Base-by-base conservation (phyloP, 768 basidiomycete species). In the Lentinula sp. region DNA sequence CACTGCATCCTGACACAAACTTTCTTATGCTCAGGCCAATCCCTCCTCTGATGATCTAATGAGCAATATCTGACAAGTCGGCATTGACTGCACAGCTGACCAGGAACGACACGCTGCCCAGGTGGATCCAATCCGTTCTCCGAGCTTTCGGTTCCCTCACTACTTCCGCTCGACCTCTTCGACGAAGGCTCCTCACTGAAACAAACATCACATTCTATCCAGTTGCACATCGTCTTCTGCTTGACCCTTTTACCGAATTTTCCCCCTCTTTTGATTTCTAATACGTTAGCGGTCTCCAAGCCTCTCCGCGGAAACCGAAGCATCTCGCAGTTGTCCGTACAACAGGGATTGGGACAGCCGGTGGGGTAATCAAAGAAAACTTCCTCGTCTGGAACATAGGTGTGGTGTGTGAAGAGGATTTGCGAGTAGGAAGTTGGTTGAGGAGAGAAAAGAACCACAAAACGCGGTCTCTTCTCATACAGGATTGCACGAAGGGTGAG, bases 261-360 rank as follows among this genome's bases (percentile, higher is more conserved):
- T 58, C 78, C 77, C 53, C 83, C 82, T n/a, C 81, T 78, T 65
- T 82, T 84, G 67, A 88, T 78, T 45, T 85, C 78, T 39, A 91
- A 77, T 45, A 90, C 76, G 3, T 80, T 80, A 5, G 89, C 88
- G 2, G 75, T 77, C 60, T 85, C 84, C 20, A 81, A 66, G 2
- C 89, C 88, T 60, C 79, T 76, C 60, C 88, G 76, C 2, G 89
- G 89, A 64, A 91, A 91, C 54, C 88, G 85, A 66, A 91, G 86
- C 82, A 90, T 88, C 72, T 91, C 88, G 69, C 88, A 91, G 69
- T 91, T 88, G 63, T 91, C 88, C 37, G 82, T 87, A 70, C 89
- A 91, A 67, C 85, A 87, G 1, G 86, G 88, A 61, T 89, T 91
- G 35, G 87, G 88, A 66, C 89, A 91, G 15, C 89, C 89, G 9